Base-by-base conservation (phyloP, 495 filamentous ascomycete genomes). In the Talaromyces ruber region DNA sequence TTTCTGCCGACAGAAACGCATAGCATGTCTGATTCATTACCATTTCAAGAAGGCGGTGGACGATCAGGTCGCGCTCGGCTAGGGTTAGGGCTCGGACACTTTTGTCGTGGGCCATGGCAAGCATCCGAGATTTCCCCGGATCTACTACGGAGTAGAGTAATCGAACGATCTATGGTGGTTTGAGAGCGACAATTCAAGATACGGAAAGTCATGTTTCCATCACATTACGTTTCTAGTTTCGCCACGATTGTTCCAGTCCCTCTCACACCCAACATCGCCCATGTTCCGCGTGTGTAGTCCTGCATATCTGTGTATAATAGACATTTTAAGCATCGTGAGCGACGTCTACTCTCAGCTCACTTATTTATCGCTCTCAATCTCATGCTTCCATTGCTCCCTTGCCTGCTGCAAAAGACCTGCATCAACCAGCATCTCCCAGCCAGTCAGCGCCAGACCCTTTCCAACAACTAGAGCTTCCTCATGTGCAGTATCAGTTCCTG, bases 401-500 rank as follows among this genome's bases (percentile, higher is more conserved):
- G 43, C 43, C 7, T 61, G 65, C 53, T 75, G 77, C 25, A 82
- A 72, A 45, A 86, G 62, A 2, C 66, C 74, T 6, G 76, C 67
- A 12, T 75, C 65, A 4, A 71, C 76, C 47, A 84, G 54, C 52
- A 88, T 76, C 54, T 86, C 83, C 47, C 82, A 70, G 2, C 79
- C 84, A 11, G 75, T 79, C 24, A 80, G 72, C 0, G 83, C 82
- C 43, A 87, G 62, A 0, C 74, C 81, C 64, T 86, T 87, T 1
- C 76, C 84, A 18, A 82, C 82, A 22, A 80, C 70, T 50, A 86
- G 63, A 30, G 81, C 79, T 51, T 77, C 72, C 16, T 67, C 68
- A 67, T 85, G 84, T 3, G 83, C 81, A 53, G 71, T 72, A 57
- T 71, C 75, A 0, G 81, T 87, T 14, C 83, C 81, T 2, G 84